Conservation (phyloP, 1,284 basidiomycete genomes). For the Afroboletus lepidellus region DNA sequence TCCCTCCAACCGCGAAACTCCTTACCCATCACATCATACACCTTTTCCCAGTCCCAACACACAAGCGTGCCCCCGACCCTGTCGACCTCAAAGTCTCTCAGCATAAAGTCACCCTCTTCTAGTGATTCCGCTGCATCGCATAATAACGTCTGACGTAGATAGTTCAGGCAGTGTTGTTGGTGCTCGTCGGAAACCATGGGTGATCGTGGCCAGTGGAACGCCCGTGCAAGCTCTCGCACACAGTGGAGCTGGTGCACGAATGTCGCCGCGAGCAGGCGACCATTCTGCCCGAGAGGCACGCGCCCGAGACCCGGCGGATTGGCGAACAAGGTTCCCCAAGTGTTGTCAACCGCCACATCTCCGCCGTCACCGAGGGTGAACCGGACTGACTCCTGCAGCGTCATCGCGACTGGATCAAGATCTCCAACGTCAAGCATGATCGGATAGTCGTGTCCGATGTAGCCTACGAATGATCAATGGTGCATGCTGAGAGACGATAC, state of each 20-base stretch:
- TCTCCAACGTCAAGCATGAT: constrained; percentile 7
- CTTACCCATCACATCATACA: constrained; percentile 1
- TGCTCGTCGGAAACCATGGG: background rate
- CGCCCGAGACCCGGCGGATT: constrained; percentile 12
- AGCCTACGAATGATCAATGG: background rate
- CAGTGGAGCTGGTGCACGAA: constrained; percentile 13
- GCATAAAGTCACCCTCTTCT: constrained; percentile 13
- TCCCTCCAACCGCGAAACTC: constrained; percentile 2
- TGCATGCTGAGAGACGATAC: too few species aligned
- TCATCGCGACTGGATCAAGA: constrained; percentile 11
- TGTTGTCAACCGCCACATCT: constrained; percentile 5
- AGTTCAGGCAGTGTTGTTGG: constrained; percentile 5
- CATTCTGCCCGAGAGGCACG: constrained; percentile 2
- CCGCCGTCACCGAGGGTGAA: constrained; percentile 4
- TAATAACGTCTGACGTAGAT: constrained; percentile 10
- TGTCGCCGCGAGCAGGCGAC: constrained; percentile 2
- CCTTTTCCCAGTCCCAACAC: constrained; percentile 12
- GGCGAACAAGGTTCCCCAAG: constrained; percentile 11
- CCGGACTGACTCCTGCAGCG: constrained; percentile 10
- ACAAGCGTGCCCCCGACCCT: constrained; percentile 1
- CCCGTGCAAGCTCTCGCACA: constrained; percentile 8
- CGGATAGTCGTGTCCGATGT: constrained; percentile 7
- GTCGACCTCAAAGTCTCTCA: constrained; percentile 7
- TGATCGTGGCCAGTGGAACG: constrained; percentile 8
- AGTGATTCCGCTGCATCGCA: constrained; percentile 8